Percentiles rank a stretch among this genome's conserved stretches.
Conservation (phyloP, 768 basidiomycete species). For the Polyporus arcularius region DNA sequence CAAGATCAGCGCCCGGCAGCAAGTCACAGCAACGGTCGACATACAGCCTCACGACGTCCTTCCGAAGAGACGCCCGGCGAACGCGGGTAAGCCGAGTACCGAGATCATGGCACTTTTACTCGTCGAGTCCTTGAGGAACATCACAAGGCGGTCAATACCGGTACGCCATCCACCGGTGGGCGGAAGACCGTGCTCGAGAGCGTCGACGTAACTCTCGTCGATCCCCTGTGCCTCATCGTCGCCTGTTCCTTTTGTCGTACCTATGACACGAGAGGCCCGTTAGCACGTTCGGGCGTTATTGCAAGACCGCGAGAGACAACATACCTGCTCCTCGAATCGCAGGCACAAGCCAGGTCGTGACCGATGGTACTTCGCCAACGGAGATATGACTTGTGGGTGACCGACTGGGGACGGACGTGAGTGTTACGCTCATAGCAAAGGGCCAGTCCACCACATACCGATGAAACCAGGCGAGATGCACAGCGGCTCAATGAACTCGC, state of each 20-base stretch:
- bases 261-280: constrained; percentile 33
- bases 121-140: constrained; percentile 97
- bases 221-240: constrained; percentile 98
- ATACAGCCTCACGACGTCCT: too few relatives aligned
- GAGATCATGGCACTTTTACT: too few relatives aligned
- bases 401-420: constrained; percentile 58
- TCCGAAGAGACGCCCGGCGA: too few relatives aligned
- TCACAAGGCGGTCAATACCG: constrained; percentile 93
- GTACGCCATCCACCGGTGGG: constrained; percentile 98
- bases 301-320: constrained; percentile 8
- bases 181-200: constrained; percentile 97
- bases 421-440: not conserved
- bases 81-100: too few relatives aligned
- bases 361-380: constrained; percentile 97
- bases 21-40: too few relatives aligned
- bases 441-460: constrained; percentile 43
- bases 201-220: constrained; percentile 94
- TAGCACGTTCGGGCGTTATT: not conserved
- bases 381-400: constrained; percentile 99
- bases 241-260: constrained; percentile 88
- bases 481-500: constrained; percentile 96
- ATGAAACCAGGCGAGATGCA: constrained; percentile 98
- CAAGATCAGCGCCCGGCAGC: too few relatives aligned
- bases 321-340: constrained; percentile 92
- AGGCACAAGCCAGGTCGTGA: constrained; percentile 92